A percentile compares a stretch with the other conserved stretches of the same genome.
Conservation (phyloP, 495 filamentous ascomycete species). For the Bacidia rubella region DNA sequence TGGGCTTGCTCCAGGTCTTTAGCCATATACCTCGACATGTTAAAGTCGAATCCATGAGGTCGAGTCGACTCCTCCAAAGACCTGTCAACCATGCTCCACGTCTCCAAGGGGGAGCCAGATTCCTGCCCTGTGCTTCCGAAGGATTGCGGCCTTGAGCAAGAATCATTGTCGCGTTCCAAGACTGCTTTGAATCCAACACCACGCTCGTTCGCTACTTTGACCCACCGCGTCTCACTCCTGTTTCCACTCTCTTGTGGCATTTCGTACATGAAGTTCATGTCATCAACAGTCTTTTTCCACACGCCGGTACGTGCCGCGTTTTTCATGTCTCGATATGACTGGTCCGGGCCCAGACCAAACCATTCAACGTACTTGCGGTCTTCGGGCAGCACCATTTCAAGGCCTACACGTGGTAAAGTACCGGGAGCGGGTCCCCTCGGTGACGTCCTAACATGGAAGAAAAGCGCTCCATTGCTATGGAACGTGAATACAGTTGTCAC, state of each 20-base stretch:
- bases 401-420: slow-evolving; percentile 43
- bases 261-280: slow-evolving; percentile 45
- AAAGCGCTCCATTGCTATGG: slow-evolving; percentile 27
- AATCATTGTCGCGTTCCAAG: slow-evolving; percentile 8
- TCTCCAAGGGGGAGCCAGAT: slow-evolving; percentile 21
- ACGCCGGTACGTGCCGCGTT: slow-evolving; percentile 38
- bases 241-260: slow-evolving; percentile 52
- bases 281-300: slow-evolving; percentile 29
- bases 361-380: slow-evolving; percentile 32
- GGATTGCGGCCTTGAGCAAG: not conserved
- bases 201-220: slow-evolving; percentile 29
- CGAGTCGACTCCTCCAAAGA: slow-evolving; percentile 23
- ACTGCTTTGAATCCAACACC: slow-evolving; percentile 26
- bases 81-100: slow-evolving; percentile 16
- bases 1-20: slow-evolving; percentile 38
- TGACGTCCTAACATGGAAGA: slow-evolving; percentile 27
- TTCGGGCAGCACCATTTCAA: slow-evolving; percentile 32
- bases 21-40: slow-evolving; percentile 37
- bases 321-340: slow-evolving; percentile 50
- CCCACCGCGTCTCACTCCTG: slow-evolving; percentile 45
- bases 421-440: slow-evolving; percentile 35
- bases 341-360: slow-evolving; percentile 50
- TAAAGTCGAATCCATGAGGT: slow-evolving; percentile 29
- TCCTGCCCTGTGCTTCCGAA: not conserved
- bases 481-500: slow-evolving; percentile 36